These are phyloP conservation scores for Neurospora terricola DNA, from an alignment of 495 filamentous ascomycete genomes.

Conservation along the genomic window DNA sequence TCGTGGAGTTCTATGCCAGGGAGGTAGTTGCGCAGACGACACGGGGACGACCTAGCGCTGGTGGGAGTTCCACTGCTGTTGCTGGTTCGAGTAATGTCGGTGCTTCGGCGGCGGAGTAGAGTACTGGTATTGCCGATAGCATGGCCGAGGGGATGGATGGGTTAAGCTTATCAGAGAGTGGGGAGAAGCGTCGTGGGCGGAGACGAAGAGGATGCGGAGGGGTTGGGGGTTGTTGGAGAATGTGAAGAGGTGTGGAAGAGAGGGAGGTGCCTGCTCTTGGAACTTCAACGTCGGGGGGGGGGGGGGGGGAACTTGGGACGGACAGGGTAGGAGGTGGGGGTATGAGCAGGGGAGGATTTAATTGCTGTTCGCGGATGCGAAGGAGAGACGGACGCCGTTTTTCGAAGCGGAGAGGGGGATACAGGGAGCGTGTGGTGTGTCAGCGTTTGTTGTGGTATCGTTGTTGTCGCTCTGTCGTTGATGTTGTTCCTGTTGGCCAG, in stretches of 20 bases:
- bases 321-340: no score
- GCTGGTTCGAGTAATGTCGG: background rate
- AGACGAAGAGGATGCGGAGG: background rate
- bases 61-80: background rate
- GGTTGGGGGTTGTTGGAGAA: background rate
- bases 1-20: slow-evolving; percentile 94
- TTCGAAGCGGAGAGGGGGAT: background rate
- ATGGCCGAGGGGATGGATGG: background rate
- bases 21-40: slow-evolving; percentile 63
- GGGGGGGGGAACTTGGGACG: no score
- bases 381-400: background rate
- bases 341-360: background rate
- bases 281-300: no score
- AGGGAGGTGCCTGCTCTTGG: background rate
- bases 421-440: background rate
- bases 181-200: background rate
- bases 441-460: background rate
- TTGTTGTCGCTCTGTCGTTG: background rate
- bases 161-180: background rate
- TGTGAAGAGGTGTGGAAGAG: background rate
- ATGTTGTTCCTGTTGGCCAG: background rate
- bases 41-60: background rate
- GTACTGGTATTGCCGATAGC: background rate
- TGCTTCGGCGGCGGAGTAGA: background rate
- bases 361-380: background rate